Evolutionary conservation across 2,329 filamentous ascomycete genomes (phyloP), one percentile per base, ranked within the genome.

Genomic region (Fusarium udum): DNA sequence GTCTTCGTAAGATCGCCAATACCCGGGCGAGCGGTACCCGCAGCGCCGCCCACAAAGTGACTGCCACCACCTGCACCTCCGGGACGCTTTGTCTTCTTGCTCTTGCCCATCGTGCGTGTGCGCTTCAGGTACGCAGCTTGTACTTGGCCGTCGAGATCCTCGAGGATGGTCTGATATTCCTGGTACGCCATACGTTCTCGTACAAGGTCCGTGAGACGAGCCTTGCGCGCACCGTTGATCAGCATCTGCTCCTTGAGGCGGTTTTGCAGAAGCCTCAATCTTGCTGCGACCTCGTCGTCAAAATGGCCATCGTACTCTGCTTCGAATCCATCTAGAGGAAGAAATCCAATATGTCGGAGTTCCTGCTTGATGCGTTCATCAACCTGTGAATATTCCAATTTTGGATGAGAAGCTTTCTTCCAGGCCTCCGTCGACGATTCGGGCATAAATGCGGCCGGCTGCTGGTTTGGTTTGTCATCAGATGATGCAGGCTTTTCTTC

Each of bases 61-160:
- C 89, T 91, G 51, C 92, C 92, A 69, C 92, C 93, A 31, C 92
- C 92, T 4, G 92, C 91, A 60, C 92, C 93, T 49, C 93, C 93
- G 4, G 91, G 91, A 9, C 92, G 86, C 80, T 97, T 95, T 64
- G 95, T 92, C 84, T 97, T 97, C 82, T 97, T 97, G 82, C 91
- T 94, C 85, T 98, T 97, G 81, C 95, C 94, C 84, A 98, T 92
- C 2, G 94, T 97, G 52, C 96, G 91, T 34, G 95, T 98, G 31
- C 96, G 93, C 85, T 99, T 99, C 49, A 97, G 91, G 79, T 98
- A 99, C 7, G 96, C 95, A 58, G 94, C 92, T 79, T 98, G 95
- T 46, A 98, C 95, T 80, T 98, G 96, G 46, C 92, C 91, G 85
- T 99, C 96, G 28, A 99, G 91, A 81, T 99, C 96, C 80, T 99